Evolutionary conservation across 805 yeast species (phyloP).

Genomic region (Kuraishia ogatae): DNA sequence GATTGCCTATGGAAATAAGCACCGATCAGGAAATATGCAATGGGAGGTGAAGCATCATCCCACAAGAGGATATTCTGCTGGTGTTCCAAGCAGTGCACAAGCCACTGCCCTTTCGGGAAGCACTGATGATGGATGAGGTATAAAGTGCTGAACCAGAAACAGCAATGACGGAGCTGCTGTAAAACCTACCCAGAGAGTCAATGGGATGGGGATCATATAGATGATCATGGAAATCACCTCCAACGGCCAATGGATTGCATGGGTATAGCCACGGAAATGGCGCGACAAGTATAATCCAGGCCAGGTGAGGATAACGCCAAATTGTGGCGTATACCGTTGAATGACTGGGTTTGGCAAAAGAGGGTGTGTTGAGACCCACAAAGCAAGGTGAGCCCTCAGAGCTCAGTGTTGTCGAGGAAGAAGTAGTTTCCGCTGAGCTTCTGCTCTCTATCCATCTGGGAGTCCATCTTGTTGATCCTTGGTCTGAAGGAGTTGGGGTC

Average conservation of each 20-base stretch:
- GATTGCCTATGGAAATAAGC: no score
- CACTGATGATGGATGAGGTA: not conserved
- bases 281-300: not conserved
- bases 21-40: not conserved
- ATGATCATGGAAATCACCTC: no score
- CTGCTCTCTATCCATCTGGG: slow-evolving; percentile 99
- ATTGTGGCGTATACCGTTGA: not conserved
- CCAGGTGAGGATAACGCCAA: not conserved
- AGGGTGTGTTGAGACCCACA: not conserved
- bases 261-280: not conserved
- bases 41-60: not conserved
- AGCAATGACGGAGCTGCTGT: not conserved
- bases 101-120: not conserved
- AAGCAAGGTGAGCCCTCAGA: slow-evolving; percentile 15
- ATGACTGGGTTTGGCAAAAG: not conserved
- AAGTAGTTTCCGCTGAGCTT: slow-evolving; percentile 88
- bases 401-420: slow-evolving; percentile 71
- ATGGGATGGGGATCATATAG: not conserved
- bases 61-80: no score
- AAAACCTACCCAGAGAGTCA: not conserved
- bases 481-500: slow-evolving; percentile 98
- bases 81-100: no score
- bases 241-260: not conserved
- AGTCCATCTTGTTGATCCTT: slow-evolving; percentile 93
- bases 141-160: not conserved